phyloP scores from a whole-genome alignment of 768 basidiomycete genomes.

The Coprinopsis marcescibilis region DNA sequence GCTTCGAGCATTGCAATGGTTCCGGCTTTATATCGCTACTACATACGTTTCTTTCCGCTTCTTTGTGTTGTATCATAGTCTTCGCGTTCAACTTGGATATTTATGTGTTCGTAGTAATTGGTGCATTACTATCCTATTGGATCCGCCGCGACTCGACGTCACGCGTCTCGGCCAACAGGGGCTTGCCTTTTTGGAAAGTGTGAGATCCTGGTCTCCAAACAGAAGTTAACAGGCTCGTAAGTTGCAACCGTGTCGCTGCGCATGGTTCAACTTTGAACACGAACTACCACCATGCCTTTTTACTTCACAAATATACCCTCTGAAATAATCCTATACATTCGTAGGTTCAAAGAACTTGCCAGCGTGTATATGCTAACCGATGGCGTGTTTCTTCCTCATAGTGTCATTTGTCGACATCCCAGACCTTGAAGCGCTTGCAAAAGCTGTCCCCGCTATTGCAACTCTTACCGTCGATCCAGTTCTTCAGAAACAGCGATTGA shows the following conservation, averaged over 20 bases:
- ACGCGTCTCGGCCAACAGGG: not conserved
- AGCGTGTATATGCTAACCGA: not conserved
- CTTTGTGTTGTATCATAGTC: not conserved
- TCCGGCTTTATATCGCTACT: not conserved
- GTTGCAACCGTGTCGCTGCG: no score
- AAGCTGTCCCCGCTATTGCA: conserved; percentile 41
- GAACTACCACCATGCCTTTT: conserved; percentile 8
- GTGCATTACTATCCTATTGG: no score
- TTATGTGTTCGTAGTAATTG: no score
- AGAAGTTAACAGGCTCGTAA: no score
- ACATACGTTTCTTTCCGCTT: no score
- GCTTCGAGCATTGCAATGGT: not conserved
- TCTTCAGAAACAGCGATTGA: conserved; percentile 56
- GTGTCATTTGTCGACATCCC: conserved; percentile 72
- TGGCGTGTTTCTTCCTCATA: conserved; percentile 18
- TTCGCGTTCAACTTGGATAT: not conserved
- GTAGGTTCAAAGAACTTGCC: conserved; percentile 27
- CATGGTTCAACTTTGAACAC: no score
- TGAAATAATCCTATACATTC: conserved; percentile 54
- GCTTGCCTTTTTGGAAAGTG: not conserved
- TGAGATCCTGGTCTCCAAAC: not conserved
- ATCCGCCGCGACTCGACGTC: no score
- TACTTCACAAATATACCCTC: conserved; percentile 39
- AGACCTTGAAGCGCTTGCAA: conserved; percentile 52
- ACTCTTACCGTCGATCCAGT: conserved; percentile 55